Conservation (phyloP, 495 filamentous ascomycete genomes). For the Cenococcum geophilum region DNA sequence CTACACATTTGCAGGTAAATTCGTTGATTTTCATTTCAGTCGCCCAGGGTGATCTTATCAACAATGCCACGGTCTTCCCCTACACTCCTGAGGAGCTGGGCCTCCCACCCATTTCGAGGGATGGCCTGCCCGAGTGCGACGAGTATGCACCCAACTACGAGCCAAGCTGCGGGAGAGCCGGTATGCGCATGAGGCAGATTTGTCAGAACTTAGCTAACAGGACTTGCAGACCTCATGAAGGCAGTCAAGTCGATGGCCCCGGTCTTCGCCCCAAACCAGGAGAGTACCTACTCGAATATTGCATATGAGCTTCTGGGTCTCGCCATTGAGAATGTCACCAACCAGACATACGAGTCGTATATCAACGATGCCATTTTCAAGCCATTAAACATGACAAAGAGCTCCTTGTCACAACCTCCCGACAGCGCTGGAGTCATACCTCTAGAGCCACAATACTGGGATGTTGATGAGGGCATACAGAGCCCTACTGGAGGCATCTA, state of each 20-base stretch:
- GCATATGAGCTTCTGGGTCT: conserved; percentile 36
- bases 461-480: conserved; percentile 32
- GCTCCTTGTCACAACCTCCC: conserved; percentile 28
- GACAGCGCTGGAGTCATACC: conserved; percentile 37
- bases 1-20: background rate
- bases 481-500: conserved; percentile 38
- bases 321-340: conserved; percentile 33
- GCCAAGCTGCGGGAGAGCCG: background rate
- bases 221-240: background rate
- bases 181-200: background rate
- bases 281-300: conserved; percentile 36
- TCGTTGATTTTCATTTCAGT: conserved; percentile 16
- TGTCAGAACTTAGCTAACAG: background rate
- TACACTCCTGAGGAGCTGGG: conserved; percentile 26
- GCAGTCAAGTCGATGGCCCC: background rate
- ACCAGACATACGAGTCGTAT: conserved; percentile 30
- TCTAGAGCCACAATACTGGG: conserved; percentile 33
- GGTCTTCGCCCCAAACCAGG: conserved; percentile 38
- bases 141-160: conserved; percentile 27
- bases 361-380: conserved; percentile 35
- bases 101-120: conserved; percentile 29
- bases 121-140: conserved; percentile 29
- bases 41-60: conserved; percentile 30
- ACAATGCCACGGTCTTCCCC: background rate
- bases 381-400: conserved; percentile 32